A percentile compares a stretch with the other conserved stretches of the same genome.
These are phyloP conservation scores for Dendrostoma leiphaemia DNA, from an alignment of 2,329 filamentous ascomycete species.

Conservation along the genomic window DNA sequence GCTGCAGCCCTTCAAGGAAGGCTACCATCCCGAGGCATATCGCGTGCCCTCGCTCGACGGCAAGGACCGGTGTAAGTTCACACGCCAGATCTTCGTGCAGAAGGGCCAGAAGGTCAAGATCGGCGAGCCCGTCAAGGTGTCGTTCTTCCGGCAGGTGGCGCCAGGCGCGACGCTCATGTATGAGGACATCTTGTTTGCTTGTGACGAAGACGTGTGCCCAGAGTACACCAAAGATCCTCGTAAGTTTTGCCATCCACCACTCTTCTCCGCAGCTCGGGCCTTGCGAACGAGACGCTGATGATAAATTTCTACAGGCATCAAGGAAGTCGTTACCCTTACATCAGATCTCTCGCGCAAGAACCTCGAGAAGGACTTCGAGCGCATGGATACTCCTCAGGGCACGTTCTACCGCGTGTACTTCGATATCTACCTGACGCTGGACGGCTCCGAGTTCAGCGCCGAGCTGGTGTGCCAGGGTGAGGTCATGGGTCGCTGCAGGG, in stretches of 20 bases:
- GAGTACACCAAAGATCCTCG: constrained; percentile 99
- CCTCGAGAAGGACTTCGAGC: constrained; percentile 97
- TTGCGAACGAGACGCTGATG: no score
- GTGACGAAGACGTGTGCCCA: constrained; percentile 95
- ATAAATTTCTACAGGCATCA: constrained; percentile 83
- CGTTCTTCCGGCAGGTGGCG: constrained; percentile 96
- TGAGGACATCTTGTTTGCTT: constrained; percentile 96
- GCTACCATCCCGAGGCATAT: constrained; percentile 97
- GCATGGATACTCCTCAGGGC: constrained; percentile 97
- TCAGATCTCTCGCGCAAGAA: constrained; percentile 97
- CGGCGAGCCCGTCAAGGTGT: constrained; percentile 97
- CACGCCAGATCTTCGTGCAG: constrained; percentile 95
- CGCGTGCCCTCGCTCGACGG: constrained; percentile 94
- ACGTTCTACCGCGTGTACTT: constrained; percentile 87
- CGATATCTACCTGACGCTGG: constrained; percentile 85
- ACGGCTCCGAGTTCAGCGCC: constrained; percentile 96
- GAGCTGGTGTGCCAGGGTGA: constrained; percentile 99
- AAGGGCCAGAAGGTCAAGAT: constrained; percentile 99
- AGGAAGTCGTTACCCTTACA: constrained; percentile 96
- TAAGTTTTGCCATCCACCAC: no score
- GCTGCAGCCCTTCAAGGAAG: constrained; percentile 97
- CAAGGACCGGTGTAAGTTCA: constrained; percentile 98
- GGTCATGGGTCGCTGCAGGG: constrained; percentile 95
- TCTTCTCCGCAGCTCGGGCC: no score
- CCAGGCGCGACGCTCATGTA: constrained; percentile 98